Base-by-base conservation (phyloP, 2,329 filamentous ascomycete genomes). In the Cryphonectria radicalis region DNA sequence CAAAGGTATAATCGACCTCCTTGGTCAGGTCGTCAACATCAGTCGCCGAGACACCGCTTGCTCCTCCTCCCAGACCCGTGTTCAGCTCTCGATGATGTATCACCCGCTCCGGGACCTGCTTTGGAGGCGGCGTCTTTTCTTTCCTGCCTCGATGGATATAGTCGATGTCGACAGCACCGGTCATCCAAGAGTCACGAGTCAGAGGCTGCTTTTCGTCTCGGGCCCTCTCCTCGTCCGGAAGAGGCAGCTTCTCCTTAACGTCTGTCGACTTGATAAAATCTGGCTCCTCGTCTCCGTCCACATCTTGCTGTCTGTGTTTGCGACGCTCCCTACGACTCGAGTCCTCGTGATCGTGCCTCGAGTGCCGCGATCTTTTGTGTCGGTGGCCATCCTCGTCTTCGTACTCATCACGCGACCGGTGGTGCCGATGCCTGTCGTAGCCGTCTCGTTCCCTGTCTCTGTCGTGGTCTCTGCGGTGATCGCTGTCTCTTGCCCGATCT, bases 161-260 rank as follows among this genome's bases (percentile, higher is more conserved):
- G 78, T 98, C 95, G 70, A 98, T 85, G 68, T 95, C 91, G 50
- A 97, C 82, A 0, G 91, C 90, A 0, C 92, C 92, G 72, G 94
- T 91, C 96, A 99, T 99, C 95, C 97, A 99, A 0, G 92, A 89
- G 80, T 98, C 96, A 74, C 97, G 89, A 75, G 90, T 87, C 43
- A 91, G 77, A 0, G 81, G 78, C 72, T 78, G 80, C 75, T 73
- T 76, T 74, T 80, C 73, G 22, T 73, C 73, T 42, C 77, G 72
- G 22, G 78, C 73, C 13, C 67, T 67, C 60, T 76, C 75, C 40
- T 79, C 77, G 53, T 88, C 83, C 0, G 85, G 86, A 4, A 86
- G 75, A 1, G 86, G 86, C 0, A 86, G 76, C 70, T 88, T 85
- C 67, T 85, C 81, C 72, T 88, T 87, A 0, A 83, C 80, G 73